These are phyloP conservation scores for Paramecium biaurelia DNA, from an alignment of 73 alveolate species.

Conservation along the genomic window DNA sequence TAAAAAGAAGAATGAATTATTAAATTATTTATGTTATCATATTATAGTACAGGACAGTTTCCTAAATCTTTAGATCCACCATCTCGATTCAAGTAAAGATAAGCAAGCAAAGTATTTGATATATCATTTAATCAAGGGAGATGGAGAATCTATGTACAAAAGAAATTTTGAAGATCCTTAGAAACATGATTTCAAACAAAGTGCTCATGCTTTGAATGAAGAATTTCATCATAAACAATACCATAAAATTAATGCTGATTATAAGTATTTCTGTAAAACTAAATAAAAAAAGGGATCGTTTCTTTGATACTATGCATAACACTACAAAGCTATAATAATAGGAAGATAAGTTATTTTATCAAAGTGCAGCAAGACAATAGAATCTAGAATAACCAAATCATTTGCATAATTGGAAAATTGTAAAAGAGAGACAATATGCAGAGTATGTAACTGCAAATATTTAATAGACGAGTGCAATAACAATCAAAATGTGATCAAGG, in stretches of 20 bases:
- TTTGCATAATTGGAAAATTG: slow-evolving; percentile 61
- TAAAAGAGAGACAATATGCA: slow-evolving; percentile 60
- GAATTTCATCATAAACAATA: slow-evolving; percentile 32
- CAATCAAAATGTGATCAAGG: slow-evolving; percentile 21
- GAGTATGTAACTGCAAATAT: slow-evolving; percentile 18
- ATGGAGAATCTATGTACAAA: slow-evolving; percentile 35
- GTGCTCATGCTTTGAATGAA: background rate
- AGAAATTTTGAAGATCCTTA: slow-evolving; percentile 49
- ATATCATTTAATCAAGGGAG: slow-evolving; percentile 21
- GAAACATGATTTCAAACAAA: slow-evolving; percentile 21
- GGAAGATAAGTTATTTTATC: background rate
- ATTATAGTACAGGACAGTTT: slow-evolving; percentile 50
- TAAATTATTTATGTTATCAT: background rate
- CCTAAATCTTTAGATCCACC: slow-evolving; percentile 43
- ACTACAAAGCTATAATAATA: background rate
- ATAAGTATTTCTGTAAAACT: background rate
- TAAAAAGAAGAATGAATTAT: background rate
- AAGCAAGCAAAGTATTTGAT: slow-evolving; percentile 21
- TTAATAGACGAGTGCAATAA: slow-evolving; percentile 25
- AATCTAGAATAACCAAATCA: slow-evolving; percentile 50
- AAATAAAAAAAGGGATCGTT: background rate
- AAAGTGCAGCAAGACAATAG: slow-evolving; percentile 46
- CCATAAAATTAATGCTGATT: slow-evolving; percentile 38
- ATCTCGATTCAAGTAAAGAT: background rate
- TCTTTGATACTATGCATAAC: slow-evolving; percentile 51